These are phyloP conservation scores for Microcos paniculata DNA, from an alignment of 345 rosid genomes.

Conservation along the genomic window DNA sequence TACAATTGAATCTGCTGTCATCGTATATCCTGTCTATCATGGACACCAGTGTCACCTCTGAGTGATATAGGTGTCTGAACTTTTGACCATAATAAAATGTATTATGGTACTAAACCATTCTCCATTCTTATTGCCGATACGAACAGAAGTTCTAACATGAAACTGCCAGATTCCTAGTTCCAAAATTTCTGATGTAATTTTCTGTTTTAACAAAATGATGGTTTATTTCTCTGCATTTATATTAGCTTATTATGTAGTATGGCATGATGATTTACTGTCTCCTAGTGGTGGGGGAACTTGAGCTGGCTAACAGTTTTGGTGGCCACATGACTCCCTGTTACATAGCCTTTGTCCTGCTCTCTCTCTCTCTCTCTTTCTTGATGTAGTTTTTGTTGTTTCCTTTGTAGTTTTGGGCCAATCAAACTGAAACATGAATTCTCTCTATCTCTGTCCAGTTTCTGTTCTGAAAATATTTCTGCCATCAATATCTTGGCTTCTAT, in stretches of 20 bases:
- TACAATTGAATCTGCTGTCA: not conserved
- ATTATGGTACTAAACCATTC: no score
- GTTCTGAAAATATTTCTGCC: not conserved
- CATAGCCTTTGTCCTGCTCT: not conserved
- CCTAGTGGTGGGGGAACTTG: not conserved
- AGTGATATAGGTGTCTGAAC: no score
- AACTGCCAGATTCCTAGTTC: no score
- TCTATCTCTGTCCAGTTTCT: conserved; percentile 1
- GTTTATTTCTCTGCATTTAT: not conserved
- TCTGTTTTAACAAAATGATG: not conserved
- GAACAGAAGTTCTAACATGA: no score
- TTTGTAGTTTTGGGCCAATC: not conserved
- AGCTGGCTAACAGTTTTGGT: not conserved
- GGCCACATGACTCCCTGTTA: not conserved
- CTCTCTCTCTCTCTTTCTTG: not conserved
- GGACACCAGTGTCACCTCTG: not conserved
- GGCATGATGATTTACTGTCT: not conserved
- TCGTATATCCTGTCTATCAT: not conserved
- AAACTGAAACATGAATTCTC: not conserved
- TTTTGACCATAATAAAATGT: no score
- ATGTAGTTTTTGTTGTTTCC: not conserved
- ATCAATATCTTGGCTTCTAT: conserved; percentile 6
- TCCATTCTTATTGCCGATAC: no score
- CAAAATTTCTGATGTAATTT: not conserved
- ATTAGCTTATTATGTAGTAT: no score